Evolutionary conservation across 257 asterid genomes (phyloP).

Genomic region (Solanum sejunctum): DNA sequence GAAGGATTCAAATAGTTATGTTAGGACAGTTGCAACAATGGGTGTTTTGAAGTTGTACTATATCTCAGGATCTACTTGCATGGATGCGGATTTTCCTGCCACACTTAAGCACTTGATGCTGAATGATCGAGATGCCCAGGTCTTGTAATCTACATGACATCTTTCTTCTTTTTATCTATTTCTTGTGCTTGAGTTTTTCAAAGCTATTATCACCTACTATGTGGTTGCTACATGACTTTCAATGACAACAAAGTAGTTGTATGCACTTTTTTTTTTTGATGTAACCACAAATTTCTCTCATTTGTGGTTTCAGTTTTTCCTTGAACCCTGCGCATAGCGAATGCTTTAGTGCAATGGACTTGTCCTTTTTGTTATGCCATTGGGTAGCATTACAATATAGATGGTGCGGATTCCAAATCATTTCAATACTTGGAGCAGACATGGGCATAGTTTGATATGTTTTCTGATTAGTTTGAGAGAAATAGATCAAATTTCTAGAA

Average conservation of each 20-base stretch:
- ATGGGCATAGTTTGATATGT: background rate
- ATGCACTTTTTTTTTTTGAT: background rate
- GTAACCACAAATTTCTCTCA: background rate
- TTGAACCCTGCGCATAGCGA: no score
- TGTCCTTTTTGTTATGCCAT: background rate
- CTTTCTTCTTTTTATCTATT: background rate
- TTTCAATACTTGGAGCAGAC: background rate
- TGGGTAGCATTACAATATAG: background rate
- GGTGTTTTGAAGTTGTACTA: slow-evolving; percentile 93
- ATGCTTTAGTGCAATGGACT: no score
- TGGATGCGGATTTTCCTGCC: slow-evolving; percentile 86
- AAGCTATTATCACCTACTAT: background rate
- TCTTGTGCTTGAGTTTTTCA: background rate
- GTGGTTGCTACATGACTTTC: background rate
- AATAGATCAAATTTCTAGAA: background rate
- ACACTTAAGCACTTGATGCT: slow-evolving; percentile 87
- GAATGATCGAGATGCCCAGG: slow-evolving; percentile 92
- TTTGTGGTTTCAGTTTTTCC: background rate
- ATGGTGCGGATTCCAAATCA: background rate
- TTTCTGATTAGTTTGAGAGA: background rate
- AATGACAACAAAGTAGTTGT: background rate
- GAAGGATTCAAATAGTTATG: slow-evolving; percentile 84
- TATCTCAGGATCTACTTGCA: slow-evolving; percentile 72
- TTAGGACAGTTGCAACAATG: slow-evolving; percentile 77
- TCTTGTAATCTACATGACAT: slow-evolving; percentile 4